These are phyloP conservation scores for Fusarium sarcochroum DNA, from an alignment of 2,329 filamentous ascomycete species.

Conservation along the genomic window DNA sequence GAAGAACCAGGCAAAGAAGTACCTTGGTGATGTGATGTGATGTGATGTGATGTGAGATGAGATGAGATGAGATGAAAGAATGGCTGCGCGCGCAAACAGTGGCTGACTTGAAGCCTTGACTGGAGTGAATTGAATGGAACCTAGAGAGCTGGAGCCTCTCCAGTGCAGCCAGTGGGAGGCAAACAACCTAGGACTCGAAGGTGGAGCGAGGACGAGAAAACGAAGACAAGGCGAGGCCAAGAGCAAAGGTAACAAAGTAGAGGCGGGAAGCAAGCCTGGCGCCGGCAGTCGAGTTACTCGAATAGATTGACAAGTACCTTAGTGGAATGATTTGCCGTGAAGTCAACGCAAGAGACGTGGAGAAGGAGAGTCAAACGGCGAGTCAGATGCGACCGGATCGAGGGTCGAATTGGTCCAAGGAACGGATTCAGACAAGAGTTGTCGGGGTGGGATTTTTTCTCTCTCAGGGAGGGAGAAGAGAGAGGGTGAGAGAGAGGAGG, in stretches of 20 bases:
- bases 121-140: constrained; percentile 12
- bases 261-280: constrained; percentile 40
- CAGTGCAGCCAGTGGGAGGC: constrained; percentile 10
- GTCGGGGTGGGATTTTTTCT: constrained; percentile 23
- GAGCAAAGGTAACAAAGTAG: constrained; percentile 11
- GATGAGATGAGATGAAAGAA: constrained; percentile 12
- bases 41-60: not conserved
- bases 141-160: not conserved
- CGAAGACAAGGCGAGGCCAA: constrained; percentile 31
- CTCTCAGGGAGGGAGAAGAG: constrained; percentile 4
- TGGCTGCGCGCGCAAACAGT: not conserved
- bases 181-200: constrained; percentile 15
- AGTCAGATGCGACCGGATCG: constrained; percentile 42
- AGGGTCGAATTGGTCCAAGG: constrained; percentile 38
- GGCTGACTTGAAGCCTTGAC: constrained; percentile 9
- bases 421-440: constrained; percentile 34
- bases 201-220: constrained; percentile 15
- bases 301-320: constrained; percentile 24
- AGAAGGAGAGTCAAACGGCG: constrained; percentile 39
- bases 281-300: constrained; percentile 36
- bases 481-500: constrained; percentile 19
- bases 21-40: not conserved
- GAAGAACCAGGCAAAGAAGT: not conserved
- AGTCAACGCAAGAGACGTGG: constrained; percentile 27
- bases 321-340: constrained; percentile 36